Percentiles rank a stretch among this genome's conserved stretches.
These are phyloP conservation scores for Aspergillus proliferans DNA, from an alignment of 2,329 filamentous ascomycete genomes.

Conservation along the genomic window DNA sequence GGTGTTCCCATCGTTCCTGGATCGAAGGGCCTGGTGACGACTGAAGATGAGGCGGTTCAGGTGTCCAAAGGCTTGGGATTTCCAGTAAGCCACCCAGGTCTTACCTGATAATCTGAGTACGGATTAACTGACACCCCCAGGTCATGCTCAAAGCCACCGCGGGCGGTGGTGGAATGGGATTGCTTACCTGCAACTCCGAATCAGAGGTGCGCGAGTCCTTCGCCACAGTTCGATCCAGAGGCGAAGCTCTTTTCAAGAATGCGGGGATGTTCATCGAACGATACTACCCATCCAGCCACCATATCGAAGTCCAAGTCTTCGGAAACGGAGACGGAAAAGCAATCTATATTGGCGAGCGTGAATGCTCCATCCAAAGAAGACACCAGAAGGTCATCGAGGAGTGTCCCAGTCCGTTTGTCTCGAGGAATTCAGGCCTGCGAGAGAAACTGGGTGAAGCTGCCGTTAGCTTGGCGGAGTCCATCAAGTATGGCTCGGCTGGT, in stretches of 20 bases:
- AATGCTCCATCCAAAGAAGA: constrained; percentile 78
- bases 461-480: constrained; percentile 55
- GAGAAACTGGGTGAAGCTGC: constrained; percentile 61
- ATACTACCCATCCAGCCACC: constrained; percentile 70
- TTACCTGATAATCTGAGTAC: neutral
- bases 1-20: constrained; percentile 52
- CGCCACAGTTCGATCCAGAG: constrained; percentile 67
- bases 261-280: constrained; percentile 79
- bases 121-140: neutral
- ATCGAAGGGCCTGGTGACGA: constrained; percentile 43
- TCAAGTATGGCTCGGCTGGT: constrained; percentile 73
- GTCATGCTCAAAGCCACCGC: constrained; percentile 75
- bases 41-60: constrained; percentile 42
- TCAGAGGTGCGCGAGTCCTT: constrained; percentile 66
- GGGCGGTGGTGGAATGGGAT: constrained; percentile 77
- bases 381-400: constrained; percentile 93
- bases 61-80: constrained; percentile 43
- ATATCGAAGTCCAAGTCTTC: constrained; percentile 88
- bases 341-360: constrained; percentile 77
- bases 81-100: constrained; percentile 31
- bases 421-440: constrained; percentile 51
- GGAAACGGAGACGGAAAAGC: constrained; percentile 73
- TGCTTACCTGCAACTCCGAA: constrained; percentile 65
- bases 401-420: constrained; percentile 67
- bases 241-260: constrained; percentile 72